Conservation (phyloP, 805 yeast genomes). For the Lipomyces spencermartinsiae region DNA sequence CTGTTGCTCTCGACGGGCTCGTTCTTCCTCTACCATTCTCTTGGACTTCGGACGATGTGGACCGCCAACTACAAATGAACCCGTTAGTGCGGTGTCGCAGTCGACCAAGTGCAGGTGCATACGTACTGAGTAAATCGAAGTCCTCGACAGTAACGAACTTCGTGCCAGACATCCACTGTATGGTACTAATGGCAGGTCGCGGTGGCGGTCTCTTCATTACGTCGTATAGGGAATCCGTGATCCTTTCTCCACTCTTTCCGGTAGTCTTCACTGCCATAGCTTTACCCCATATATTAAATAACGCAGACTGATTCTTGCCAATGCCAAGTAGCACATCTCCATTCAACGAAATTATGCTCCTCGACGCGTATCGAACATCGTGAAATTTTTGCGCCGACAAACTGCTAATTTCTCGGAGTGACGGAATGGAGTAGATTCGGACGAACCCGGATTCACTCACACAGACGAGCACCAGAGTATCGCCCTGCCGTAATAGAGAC, state of each 20-base stretch:
- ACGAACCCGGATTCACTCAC: constrained; percentile 56
- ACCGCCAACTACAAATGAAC: constrained; percentile 61
- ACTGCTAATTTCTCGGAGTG: constrained; percentile 31
- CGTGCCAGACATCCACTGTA: constrained; percentile 87
- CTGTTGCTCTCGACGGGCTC: constrained; percentile 39
- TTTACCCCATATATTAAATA: constrained; percentile 58
- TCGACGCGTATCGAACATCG: constrained; percentile 28
- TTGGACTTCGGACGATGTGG: constrained; percentile 68
- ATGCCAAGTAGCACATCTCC: constrained; percentile 59
- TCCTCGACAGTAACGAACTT: constrained; percentile 66
- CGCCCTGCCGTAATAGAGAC: constrained; percentile 53
- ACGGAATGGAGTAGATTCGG: constrained; percentile 45
- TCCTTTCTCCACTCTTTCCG: constrained; percentile 40
- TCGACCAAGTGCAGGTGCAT: not conserved
- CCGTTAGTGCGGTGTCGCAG: not conserved
- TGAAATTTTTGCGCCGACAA: constrained; percentile 37
- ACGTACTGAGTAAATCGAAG: constrained; percentile 55
- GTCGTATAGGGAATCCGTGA: constrained; percentile 69
- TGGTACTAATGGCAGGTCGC: constrained; percentile 78
- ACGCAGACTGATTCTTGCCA: constrained; percentile 59
- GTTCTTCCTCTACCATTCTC: constrained; percentile 45
- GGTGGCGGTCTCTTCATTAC: constrained; percentile 71
- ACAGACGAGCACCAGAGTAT: constrained; percentile 55
- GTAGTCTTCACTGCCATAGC: constrained; percentile 40
- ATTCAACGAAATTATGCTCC: constrained; percentile 49